Conservation (phyloP, 2,329 filamentous ascomycete species). For the Hymenoscyphus scutula region DNA sequence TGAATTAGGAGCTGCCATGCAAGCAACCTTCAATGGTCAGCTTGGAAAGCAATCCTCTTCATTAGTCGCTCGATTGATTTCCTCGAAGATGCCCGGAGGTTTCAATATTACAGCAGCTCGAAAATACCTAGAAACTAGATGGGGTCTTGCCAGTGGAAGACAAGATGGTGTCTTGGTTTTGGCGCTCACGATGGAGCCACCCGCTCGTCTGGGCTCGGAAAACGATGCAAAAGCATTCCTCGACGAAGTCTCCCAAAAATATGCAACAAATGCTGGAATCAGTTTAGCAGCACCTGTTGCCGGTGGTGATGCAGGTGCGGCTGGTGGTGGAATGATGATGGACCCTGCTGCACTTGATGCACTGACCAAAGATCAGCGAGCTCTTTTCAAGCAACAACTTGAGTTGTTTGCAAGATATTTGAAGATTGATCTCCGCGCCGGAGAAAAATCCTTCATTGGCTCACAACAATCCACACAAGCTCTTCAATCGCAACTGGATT, state of each 20-base stretch:
- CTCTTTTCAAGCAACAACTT: conserved; percentile 96
- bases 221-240: conserved; percentile 89
- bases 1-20: conserved; percentile 92
- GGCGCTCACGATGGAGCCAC: conserved; percentile 88
- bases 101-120: conserved; percentile 97
- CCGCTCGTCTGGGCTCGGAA: conserved; percentile 84
- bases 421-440: conserved; percentile 94
- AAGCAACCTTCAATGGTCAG: conserved; percentile 97
- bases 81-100: conserved; percentile 98
- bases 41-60: conserved; percentile 95
- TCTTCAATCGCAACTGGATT: conserved; percentile 87
- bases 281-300: conserved; percentile 74
- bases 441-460: conserved; percentile 86
- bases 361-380: conserved; percentile 92
- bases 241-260: conserved; percentile 85
- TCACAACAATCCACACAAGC: conserved; percentile 83
- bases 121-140: conserved; percentile 92
- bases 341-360: conserved; percentile 96
- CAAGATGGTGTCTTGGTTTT: conserved; percentile 89
- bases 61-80: conserved; percentile 89
- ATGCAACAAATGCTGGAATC: conserved; percentile 79
- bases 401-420: conserved; percentile 93
- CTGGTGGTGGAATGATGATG: conserved; percentile 95
- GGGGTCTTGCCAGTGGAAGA: conserved; percentile 81
- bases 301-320: conserved; percentile 68